phyloP scores from a whole-genome alignment of 257 asterid species.

The Coffea canephora region DNA sequence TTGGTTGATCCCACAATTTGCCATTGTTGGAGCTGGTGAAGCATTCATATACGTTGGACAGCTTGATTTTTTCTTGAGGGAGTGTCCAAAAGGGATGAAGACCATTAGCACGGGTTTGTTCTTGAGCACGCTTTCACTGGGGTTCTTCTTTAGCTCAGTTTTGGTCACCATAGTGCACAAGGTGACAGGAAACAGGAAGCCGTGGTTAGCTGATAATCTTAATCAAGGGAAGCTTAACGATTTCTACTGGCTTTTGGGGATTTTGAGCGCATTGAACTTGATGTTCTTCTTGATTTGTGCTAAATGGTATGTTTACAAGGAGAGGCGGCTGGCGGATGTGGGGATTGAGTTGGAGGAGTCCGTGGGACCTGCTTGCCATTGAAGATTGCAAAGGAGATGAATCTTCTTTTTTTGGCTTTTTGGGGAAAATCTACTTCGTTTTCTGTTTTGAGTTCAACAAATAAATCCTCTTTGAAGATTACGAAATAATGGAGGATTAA shows the following conservation, averaged over 20 bases:
- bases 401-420: too few species aligned
- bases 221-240: conserved; percentile 67
- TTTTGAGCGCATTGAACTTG: conserved; percentile 53
- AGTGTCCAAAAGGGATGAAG: conserved; percentile 90
- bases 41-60: conserved; percentile 88
- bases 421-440: neutral
- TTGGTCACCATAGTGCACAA: conserved; percentile 64
- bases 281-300: conserved; percentile 43
- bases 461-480: neutral
- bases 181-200: conserved; percentile 42
- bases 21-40: conserved; percentile 73
- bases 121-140: conserved; percentile 70
- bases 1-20: conserved; percentile 70
- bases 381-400: too few species aligned
- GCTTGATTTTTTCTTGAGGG: conserved; percentile 75
- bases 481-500: neutral
- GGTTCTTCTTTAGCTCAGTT: conserved; percentile 63
- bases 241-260: conserved; percentile 71
- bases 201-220: conserved; percentile 78
- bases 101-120: conserved; percentile 86
- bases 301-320: conserved; percentile 76
- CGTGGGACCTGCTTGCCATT: conserved; percentile 33
- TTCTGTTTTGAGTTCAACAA: neutral
- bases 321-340: conserved; percentile 61
- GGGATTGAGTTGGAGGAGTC: conserved; percentile 69